Evolutionary conservation across 176 grass and related monocot genomes (phyloP), one percentile per base, ranked within the genome.

Genomic region (Ensete glaucum): DNA sequence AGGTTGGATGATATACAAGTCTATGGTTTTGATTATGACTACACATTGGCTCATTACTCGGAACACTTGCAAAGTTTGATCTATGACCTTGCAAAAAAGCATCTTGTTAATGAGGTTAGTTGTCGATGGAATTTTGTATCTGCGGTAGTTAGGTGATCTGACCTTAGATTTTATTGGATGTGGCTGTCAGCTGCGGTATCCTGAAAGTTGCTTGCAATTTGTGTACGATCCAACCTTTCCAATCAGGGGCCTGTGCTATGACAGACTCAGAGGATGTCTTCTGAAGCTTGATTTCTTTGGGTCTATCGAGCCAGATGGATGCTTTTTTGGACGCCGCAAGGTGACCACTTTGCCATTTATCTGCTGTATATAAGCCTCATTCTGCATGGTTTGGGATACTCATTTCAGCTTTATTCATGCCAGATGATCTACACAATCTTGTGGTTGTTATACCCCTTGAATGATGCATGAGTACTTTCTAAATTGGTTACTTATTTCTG

Each of bases 11-110:
- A 87, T 73, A 77, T 99, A 27, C 88, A 99, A 23, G 91, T 99
- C n/a, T 99, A 94, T 52, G 95, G 95, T 57, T 99, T 99, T 51
- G 95, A 99, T 83, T 99, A 94, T 20, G 90, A 99, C 81, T 99
- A 99, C 84, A 99, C 95, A 4, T 81, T 99, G 34, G 86, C 88
- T 1, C 95, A 91, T 80, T 99, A 99, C 85, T 81, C 91, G 0
- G 91, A 89, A 23, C 84, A 99, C 69, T 69, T 99, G 54, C 86
- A 94, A 54, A 81, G 83, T 76, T 76, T 99, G 73, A 91, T 94
- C 72, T 99, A 99, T 26, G 88, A 99, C 70, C 90, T 94, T 63
- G 95, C 95, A 52, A 99, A 94, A 81, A 94, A 89, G 62, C 91
- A 94, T 82, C 71, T 94, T 73, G 91, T 99, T 14, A 57, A 94